Percentiles rank a stretch among this genome's conserved stretches.
These are phyloP conservation scores for Alternaria longipes DNA, from an alignment of 2,329 filamentous ascomycete species.

Conservation along the genomic window DNA sequence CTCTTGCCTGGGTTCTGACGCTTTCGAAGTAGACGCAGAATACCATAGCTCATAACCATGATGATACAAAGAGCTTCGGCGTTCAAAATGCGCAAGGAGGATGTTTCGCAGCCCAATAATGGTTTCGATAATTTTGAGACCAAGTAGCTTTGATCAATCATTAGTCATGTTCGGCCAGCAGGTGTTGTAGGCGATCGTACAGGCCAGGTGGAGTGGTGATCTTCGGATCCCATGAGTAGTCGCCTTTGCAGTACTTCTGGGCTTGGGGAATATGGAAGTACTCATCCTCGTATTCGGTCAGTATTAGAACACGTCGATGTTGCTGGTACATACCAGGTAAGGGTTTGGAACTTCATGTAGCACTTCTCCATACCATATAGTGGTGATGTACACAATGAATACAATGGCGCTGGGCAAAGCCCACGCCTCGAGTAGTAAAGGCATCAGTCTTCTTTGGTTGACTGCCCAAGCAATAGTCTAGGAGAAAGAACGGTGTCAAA, in stretches of 20 bases:
- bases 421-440: constrained; percentile 32
- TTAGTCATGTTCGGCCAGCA: constrained; percentile 36
- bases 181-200: constrained; percentile 43
- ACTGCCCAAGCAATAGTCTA: not conserved
- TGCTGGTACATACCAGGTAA: constrained; percentile 61
- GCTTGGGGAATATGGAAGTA: constrained; percentile 91
- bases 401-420: constrained; percentile 34
- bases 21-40: constrained; percentile 28
- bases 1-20: constrained; percentile 6
- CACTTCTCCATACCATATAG: constrained; percentile 50
- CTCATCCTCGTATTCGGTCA: constrained; percentile 69
- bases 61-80: constrained; percentile 49
- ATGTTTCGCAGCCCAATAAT: constrained; percentile 53
- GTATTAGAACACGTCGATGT: not conserved
- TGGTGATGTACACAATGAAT: constrained; percentile 30
- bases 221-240: constrained; percentile 87
- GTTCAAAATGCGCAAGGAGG: constrained; percentile 52
- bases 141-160: constrained; percentile 49
- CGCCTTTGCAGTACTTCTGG: constrained; percentile 81
- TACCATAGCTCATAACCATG: constrained; percentile 40
- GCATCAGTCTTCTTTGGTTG: constrained; percentile 23
- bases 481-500: constrained; percentile 3
- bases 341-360: constrained; percentile 63
- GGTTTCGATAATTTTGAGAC: constrained; percentile 51
- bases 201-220: constrained; percentile 95